Percentiles rank a stretch among this genome's conserved stretches.
These are phyloP conservation scores for Boletus vinaceobasis DNA, from an alignment of 768 basidiomycete genomes.

Conservation along the genomic window DNA sequence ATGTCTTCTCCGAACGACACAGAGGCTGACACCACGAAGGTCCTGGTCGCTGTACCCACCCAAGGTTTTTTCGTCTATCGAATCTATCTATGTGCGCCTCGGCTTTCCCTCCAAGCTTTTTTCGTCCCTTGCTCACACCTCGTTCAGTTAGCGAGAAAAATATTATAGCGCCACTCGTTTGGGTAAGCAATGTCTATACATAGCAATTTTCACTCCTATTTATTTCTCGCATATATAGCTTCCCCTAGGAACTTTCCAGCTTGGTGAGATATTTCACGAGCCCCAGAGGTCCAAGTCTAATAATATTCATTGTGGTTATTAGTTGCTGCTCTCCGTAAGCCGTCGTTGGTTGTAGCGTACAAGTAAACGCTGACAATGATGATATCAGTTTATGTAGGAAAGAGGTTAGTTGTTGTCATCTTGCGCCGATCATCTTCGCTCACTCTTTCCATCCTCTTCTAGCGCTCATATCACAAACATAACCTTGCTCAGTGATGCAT, in stretches of 20 bases:
- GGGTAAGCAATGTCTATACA: neutral
- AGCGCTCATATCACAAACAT: neutral
- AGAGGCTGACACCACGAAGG: too few relatives aligned
- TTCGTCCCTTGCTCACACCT: neutral
- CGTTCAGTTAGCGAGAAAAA: neutral
- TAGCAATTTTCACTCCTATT: neutral
- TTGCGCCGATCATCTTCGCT: neutral
- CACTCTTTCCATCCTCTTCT: neutral
- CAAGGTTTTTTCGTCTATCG: too few relatives aligned
- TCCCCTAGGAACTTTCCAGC: neutral
- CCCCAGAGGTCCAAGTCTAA: neutral
- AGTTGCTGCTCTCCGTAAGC: conserved; percentile 4
- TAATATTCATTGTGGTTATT: neutral
- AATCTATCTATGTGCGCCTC: neutral
- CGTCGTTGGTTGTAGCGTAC: neutral
- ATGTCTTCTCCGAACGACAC: too few relatives aligned
- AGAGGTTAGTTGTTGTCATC: neutral
- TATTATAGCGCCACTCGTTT: conserved; percentile 1
- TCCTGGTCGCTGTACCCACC: too few relatives aligned
- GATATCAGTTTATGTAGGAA: neutral
- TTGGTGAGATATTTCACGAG: neutral
- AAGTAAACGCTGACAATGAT: neutral
- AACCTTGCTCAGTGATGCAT: neutral
- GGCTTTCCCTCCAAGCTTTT: too few relatives aligned
- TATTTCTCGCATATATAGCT: neutral